Evolutionary conservation across 768 basidiomycete genomes (phyloP), one percentile per base, ranked within the genome.

Genomic region (Leccinellum rugosiceps): DNA sequence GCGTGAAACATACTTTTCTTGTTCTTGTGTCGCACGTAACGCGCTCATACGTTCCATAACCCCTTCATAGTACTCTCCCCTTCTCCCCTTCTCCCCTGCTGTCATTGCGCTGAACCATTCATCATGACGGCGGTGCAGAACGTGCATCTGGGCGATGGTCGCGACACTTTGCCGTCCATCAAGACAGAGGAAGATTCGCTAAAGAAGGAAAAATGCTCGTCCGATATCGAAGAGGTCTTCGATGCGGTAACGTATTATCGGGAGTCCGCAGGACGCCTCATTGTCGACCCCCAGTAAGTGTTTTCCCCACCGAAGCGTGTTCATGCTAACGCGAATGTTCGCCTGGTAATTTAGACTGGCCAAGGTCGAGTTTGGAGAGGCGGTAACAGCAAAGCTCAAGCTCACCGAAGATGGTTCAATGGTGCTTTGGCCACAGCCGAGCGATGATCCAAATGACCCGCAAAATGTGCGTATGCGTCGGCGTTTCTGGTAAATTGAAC

Each of bases 211-310:
- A 23, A 0, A 1, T 7, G 3, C 7, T 26, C 4, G 2, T 8
- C 10, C 2, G 50, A 32, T 1, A n/a, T 5, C 4, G 48, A 56
- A 26, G 68, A 68, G 4, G 41, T 43, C 41, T 49, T 79, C 11
- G 76, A 80, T 57, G 58, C 78, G 44, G 53, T 65, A 21, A 53
- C 68, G 0, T 83, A 81, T 56, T 83, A 86, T 50, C 83, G 85
- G 58, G 67, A 75, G 14, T 72, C 75, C 56, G 83, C 83, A 1
- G 86, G 85, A 11, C 76, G 86, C 19, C 71, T 87, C 45, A 81
- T 87, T 51, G 73, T 87, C 15, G 84, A 87, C 66, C 85, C 85
- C 13, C 71, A 75, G 85, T 84, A 57, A 21, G 82, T 76, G 32
- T 43, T 19, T 28, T 10, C 19, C 28, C 1, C n/a, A 48, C 45